Base-by-base conservation (phyloP, 2,329 filamentous ascomycete species). In the Polytolypa hystricis region DNA sequence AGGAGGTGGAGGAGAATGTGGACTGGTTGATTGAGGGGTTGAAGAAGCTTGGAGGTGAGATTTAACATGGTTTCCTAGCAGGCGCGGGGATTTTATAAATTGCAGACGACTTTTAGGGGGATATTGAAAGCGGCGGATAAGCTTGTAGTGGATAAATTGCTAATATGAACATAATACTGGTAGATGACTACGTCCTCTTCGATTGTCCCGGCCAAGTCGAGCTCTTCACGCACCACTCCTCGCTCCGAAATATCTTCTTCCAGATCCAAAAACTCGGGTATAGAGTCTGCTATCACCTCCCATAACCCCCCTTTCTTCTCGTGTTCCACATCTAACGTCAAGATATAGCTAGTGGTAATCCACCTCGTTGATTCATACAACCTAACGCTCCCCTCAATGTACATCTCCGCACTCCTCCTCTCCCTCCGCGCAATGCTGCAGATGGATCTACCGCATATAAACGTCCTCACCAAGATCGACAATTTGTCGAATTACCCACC, bases 151-250 rank as follows among this genome's bases (percentile, higher is more conserved):
- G 7, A 25, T 25, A 25, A 25, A 25, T 25, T 25, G 21, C 21
- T 25, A n/a, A 25, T 7, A 25, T 25, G n/a, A n/a, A n/a, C n/a
- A n/a, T 25, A 25, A 7, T 7, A 25, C n/a, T 36, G 30, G 23
- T 41, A 64, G 84, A 95, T 46, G 87, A 96, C 49, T 98, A 96
- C 54, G 65, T 98, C 39, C 62, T 98, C 8, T 95, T 98, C 46
- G 91, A 98, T 64, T 96, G 91, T 47, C 91, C 91, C 0, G 91
- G 91, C 1, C 91, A 98, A 58, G 89, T 96, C 33, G 91, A 98
- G 62, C 73, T 98, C 4, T 96, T 95, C 54, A 96, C 89, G 30
- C 91, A 96, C 56, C 91, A 98, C 63, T 79, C 79, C 39, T 93
- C 86, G 10, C 65, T 98, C 47, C 77, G 91, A 40, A 93, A 93